Percentiles rank a stretch among this genome's conserved stretches.
phyloP scores from a whole-genome alignment of 345 rosid species.

The Clarkia xantiana region DNA sequence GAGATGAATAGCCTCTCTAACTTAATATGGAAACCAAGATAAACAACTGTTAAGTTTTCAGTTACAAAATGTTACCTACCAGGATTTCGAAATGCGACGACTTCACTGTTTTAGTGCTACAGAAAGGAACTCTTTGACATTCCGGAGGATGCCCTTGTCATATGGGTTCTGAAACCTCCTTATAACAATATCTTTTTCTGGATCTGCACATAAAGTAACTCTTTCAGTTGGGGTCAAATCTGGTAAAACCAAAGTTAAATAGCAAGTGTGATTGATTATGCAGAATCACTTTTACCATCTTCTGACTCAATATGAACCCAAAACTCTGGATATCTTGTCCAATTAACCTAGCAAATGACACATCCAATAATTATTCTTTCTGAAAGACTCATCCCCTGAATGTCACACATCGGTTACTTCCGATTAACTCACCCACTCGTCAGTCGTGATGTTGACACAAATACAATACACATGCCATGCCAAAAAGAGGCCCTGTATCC shows the following conservation, averaged over 20 bases:
- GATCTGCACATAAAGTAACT: background rate
- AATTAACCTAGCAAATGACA: constrained; percentile 30
- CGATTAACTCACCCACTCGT: constrained; percentile 50
- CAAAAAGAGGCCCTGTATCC: constrained; percentile 29
- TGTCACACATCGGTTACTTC: background rate
- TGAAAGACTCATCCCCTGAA: background rate
- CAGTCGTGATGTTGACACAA: constrained; percentile 49
- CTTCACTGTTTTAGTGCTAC: background rate
- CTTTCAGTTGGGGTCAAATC: too few species aligned
- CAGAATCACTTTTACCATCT: constrained; percentile 18
- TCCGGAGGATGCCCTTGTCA: constrained; percentile 32
- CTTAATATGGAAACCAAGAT: too few species aligned
- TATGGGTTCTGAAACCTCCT: constrained; percentile 32
- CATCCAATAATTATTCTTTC: background rate
- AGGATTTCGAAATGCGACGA: too few species aligned
- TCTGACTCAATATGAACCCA: constrained; percentile 18
- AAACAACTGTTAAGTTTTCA: too few species aligned
- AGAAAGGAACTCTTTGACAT: constrained; percentile 24
- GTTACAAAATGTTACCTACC: too few species aligned
- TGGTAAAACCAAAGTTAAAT: background rate
- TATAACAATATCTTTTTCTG: constrained; percentile 15
- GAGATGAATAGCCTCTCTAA: too few species aligned
- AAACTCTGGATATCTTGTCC: constrained; percentile 55
- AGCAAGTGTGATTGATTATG: background rate
- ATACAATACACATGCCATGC: constrained; percentile 52